Evolutionary conservation across 2,329 filamentous ascomycete species (phyloP).

Genomic region (Exutisphaerella laricina): DNA sequence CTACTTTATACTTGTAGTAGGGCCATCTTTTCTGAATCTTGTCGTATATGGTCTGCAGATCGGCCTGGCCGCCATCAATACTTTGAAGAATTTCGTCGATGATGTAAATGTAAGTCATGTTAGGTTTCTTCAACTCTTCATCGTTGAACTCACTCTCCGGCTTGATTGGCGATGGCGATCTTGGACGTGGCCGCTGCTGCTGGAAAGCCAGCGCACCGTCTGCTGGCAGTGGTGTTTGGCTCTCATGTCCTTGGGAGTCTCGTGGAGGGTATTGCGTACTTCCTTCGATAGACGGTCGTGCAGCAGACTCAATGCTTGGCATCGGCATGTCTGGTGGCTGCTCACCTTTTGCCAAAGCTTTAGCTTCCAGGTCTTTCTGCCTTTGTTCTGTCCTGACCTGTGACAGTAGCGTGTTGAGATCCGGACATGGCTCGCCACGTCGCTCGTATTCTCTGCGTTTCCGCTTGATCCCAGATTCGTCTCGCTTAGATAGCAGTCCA

Average conservation of each 20-base stretch:
- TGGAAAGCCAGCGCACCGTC: slow-evolving; percentile 3
- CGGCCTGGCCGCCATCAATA: slow-evolving; percentile 52
- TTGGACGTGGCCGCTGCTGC: slow-evolving; percentile 10
- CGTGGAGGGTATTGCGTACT: not conserved
- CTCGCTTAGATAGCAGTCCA: slow-evolving; percentile 75
- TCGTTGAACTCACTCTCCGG: slow-evolving; percentile 61
- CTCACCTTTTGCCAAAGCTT: slow-evolving; percentile 20
- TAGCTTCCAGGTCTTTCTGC: slow-evolving; percentile 30
- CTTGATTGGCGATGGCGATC: slow-evolving; percentile 57
- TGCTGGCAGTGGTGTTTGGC: slow-evolving; percentile 5
- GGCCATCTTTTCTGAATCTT: slow-evolving; percentile 59
- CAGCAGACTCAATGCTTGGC: slow-evolving; percentile 26
- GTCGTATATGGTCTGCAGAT: slow-evolving; percentile 61
- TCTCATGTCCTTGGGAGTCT: slow-evolving; percentile 6
- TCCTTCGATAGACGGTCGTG: slow-evolving; percentile 1
- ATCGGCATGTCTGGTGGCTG: slow-evolving; percentile 29
- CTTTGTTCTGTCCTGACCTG: slow-evolving; percentile 36
- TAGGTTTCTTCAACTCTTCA: slow-evolving; percentile 66
- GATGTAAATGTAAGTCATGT: slow-evolving; percentile 57
- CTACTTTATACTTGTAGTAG: slow-evolving; percentile 56
- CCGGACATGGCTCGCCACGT: slow-evolving; percentile 25
- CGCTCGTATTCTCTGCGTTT: slow-evolving; percentile 36
- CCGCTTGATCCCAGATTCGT: slow-evolving; percentile 38
- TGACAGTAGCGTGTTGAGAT: slow-evolving; percentile 28
- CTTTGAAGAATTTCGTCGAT: slow-evolving; percentile 59